phyloP scores from a whole-genome alignment of 805 yeast genomes.

The Metschnikowia corniflorae region DNA sequence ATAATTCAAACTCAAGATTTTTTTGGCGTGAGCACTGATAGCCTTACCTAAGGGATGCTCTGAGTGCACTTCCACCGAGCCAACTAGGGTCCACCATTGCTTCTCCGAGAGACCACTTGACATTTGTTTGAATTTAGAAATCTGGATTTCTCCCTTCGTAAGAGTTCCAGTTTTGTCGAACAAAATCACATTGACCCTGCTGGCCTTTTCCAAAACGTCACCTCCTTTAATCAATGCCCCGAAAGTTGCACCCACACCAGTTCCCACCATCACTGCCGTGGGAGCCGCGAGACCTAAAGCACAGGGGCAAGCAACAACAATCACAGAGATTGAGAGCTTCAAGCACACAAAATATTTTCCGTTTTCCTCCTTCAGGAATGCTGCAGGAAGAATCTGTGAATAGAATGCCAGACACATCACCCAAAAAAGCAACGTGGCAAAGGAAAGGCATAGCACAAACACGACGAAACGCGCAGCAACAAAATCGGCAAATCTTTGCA shows the following conservation, averaged over 20 bases:
- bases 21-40: slow-evolving; percentile 41
- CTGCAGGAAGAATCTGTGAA: slow-evolving; percentile 38
- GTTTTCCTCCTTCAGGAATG: slow-evolving; percentile 43
- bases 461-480: slow-evolving; percentile 88
- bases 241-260: slow-evolving; percentile 88
- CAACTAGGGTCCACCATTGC: slow-evolving; percentile 51
- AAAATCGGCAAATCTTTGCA: slow-evolving; percentile 83
- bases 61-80: slow-evolving; percentile 61
- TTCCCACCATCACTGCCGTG: slow-evolving; percentile 98
- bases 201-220: slow-evolving; percentile 74
- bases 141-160: slow-evolving; percentile 75
- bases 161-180: slow-evolving; percentile 97
- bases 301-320: slow-evolving; percentile 98
- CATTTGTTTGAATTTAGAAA: slow-evolving; percentile 15
- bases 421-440: slow-evolving; percentile 54
- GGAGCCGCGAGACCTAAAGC: slow-evolving; percentile 97
- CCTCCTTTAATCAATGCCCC: slow-evolving; percentile 95
- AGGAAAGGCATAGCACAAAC: slow-evolving; percentile 56
- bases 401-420: slow-evolving; percentile 27
- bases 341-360: slow-evolving; percentile 67
- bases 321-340: slow-evolving; percentile 81
- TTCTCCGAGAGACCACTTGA: slow-evolving; percentile 9
- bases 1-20: slow-evolving; percentile 25
- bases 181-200: slow-evolving; percentile 58
- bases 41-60: slow-evolving; percentile 91